Base-by-base conservation (phyloP, 768 basidiomycete genomes). In the Pisolithus microcarpus region DNA sequence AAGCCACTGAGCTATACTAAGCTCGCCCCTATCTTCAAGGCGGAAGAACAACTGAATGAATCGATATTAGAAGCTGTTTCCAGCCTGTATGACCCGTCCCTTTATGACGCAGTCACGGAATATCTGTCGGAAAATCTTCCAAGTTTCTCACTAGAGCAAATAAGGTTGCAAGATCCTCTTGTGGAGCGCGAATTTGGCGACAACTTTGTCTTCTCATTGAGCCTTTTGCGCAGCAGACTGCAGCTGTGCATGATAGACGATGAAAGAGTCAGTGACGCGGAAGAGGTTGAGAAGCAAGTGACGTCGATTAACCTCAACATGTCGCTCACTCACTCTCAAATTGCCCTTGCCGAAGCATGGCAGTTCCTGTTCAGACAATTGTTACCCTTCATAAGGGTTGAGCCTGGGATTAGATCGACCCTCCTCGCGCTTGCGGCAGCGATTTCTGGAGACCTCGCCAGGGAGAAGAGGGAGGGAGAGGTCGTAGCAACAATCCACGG, bases 401-500 rank as follows among this genome's bases (percentile, higher is more conserved):
- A 87, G 51, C 58, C 64, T n/a, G 61, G 71, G 11, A 74, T 85
- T 11, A 72, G 87, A 13, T 73, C 75, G 4, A 74, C 72, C 15
- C 66, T 87, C 7, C 61, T 91, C 21, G 62, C 72, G 0, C 72
- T 85, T 28, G 83, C 81, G 0, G 75, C 80, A 1, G 75, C 78
- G 0, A 75, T 90, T 8, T 87, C 89, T 4, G 77, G 72, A 21
- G 77, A 76, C 42, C 78, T 92, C 26, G 78, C 87, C 0, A 64
- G 65, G 18, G 93, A 94, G 67, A 73, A 67, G 37, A 78, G 91
- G 31, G 74, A 72, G 5, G 93, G 93, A 0, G 85, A 91, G 52
- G 86, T 93, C 78, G 87, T 93, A 81, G 75, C 85, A 0, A 77
- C 79, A 1, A 82, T 93, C 15, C 91, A 97, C 56, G 77, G 80